Evolutionary conservation across 306 rosid species (phyloP), one percentile per base, ranked within the genome.

Genomic region (Prunus salicina): DNA sequence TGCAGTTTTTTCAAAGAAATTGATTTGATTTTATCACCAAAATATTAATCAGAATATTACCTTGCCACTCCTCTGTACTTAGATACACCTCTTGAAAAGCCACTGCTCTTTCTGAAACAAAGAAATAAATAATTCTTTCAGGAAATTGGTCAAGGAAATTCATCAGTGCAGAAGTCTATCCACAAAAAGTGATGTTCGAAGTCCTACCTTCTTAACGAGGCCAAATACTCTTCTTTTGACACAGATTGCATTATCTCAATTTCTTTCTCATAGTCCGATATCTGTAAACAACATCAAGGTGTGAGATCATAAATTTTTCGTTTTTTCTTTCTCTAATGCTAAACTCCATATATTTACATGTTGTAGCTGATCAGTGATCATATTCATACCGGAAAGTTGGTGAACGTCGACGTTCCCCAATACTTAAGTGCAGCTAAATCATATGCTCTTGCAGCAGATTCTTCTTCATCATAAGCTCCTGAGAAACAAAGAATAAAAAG

Each of bases 401-500:
- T 94, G 88, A 91, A 85, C 66, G 92, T 91, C 20, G 96, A 81
- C 45, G 86, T 71, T 69, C 98, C 98, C 96, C 98, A 91, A 34
- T 94, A 91, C 85, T 91, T 94, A 46, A 90, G 77, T 51, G 98
- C 97, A 69, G 93, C 98, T 84, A 94, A 82, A 85, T 94, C 98
- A 83, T 94, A 94, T 53, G 97, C 98, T 73, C 97, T 86, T 64
- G 97, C 97, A 5, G 97, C 98, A 45, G 91, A 90, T 81, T 94
- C 92, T 86, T 94, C 97, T 82, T 91, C 95, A 79, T 89, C 92
- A 80, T 94, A 94, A 85, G 98, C 98, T 34, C 98, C 98, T 93
- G 73, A 2, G 22, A 67, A 62, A 58, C 45, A 4, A 46, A 28
- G 22, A 69, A 45, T 30, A 66, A 51, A 61, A 45, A 16, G 2